Base-by-base conservation (phyloP, 139 green algal genomes). In the Tetradesmus obliquus region DNA sequence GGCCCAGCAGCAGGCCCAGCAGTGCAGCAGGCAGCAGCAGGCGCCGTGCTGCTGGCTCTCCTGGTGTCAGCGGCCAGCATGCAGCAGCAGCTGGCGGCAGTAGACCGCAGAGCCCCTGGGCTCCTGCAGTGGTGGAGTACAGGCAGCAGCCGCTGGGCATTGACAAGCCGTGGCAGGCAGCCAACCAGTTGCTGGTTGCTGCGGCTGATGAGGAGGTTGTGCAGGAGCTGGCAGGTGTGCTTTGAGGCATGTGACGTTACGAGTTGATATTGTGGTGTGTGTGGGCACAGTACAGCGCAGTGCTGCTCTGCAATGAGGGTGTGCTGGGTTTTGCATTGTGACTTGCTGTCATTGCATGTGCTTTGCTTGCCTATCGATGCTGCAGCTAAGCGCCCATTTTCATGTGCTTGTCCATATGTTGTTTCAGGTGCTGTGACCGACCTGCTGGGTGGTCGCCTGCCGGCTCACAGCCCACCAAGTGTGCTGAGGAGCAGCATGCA, bases 171-270 rank as follows among this genome's bases (percentile, higher is more conserved):
- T 84, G 86, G 86, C 86, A 71, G 15, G 86, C 51, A 17, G 66
- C 86, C 22, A 90, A 84, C 45, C 86, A 90, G 69, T 7, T 90
- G 86, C 20, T 90, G 86, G 66, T 84, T 20, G 86, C 51, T 13
- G 32, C 17, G 10, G 54, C 86, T 32, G 69, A 66, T 22, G 86
- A 90, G 17, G 86, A 83, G 3, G 69, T 83, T 6, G 86, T 90
- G 69, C 86, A 90, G 20, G 51, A 90, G 32, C 69, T 90, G 8
- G 86, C 66, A 83, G 86, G 86, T 90, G 51, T 5, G 86, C 32
- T 45, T 24, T 66, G 57, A 1, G 57, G 6, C 57, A 66, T 45
- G 32, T 45, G 32, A 66, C 57, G 8, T 66, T 19, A 19, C 19
- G n/a, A 72, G 7, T 19, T 72, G 62, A 72, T 8, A 17, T 55